Base-by-base conservation (phyloP, 352 stramenopile species). In the Globisporangium nagaii region DNA sequence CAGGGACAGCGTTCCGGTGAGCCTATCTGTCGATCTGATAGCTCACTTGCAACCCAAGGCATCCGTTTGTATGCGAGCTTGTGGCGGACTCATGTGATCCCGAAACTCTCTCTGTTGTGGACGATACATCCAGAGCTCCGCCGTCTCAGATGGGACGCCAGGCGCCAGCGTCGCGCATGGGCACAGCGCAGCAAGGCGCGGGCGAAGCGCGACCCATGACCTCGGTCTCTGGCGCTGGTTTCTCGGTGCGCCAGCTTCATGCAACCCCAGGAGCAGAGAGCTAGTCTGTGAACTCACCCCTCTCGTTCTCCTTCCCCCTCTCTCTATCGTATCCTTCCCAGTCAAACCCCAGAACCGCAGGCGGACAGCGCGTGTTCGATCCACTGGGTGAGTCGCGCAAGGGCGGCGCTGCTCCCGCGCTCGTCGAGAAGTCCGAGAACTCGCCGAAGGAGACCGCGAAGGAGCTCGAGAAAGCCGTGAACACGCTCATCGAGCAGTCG, bases 361-460 rank as follows among this genome's bases (percentile, higher is more conserved):
- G 47, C 2, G 78, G 83, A 0, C 80, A 93, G 53, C 70, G 83
- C 28, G 58, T 81, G 63, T 98, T 98, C 62, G 90, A 98, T 55
- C 92, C 91, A 1, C 73, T 98, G 59, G 91, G 94, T 9, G 85
- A 97, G 64, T 73, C 74, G 10, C 72, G 87, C 27, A 89, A 90
- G 65, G 75, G 70, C 25, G 86, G 78, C 0, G 85, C 90, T 2
- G 71, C 90, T 22, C 80, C 88, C 34, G 64, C 79, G 22, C 69
- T 98, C 1, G 75, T 90, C 10, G 90, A 97, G 55, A 97, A 97
- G 66, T 76, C 71, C 6, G 91, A 98, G 50, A 97, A 96, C 35
- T 93, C 84, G 12, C 88, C 88, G 1, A 96, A 98, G 47, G 90
- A 98, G 56, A 80, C 92, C 10, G 90, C 93, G 0, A 90, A 90